These are phyloP conservation scores for Coprinopsis strossmayeri DNA, from an alignment of 768 basidiomycete genomes.

Conservation along the genomic window DNA sequence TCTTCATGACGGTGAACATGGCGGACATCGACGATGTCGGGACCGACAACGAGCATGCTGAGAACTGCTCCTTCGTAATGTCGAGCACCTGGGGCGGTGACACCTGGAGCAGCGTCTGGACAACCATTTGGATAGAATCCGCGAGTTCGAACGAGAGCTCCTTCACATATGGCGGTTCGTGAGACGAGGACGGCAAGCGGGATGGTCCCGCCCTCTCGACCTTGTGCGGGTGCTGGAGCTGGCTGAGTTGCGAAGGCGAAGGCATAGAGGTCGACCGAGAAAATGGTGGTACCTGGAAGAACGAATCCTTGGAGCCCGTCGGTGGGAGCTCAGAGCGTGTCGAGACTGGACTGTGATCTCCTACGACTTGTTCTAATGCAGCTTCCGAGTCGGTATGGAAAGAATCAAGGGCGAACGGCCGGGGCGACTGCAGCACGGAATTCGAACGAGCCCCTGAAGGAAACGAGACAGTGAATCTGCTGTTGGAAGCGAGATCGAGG, in stretches of 20 bases:
- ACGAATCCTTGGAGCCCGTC: slow-evolving; percentile 21
- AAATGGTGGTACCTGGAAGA: slow-evolving; percentile 41
- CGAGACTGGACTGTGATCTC: slow-evolving; percentile 18
- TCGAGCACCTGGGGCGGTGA: slow-evolving; percentile 88
- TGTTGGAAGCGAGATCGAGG: slow-evolving; percentile 38
- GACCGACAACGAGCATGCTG: slow-evolving; percentile 80
- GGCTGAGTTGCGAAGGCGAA: slow-evolving; percentile 69
- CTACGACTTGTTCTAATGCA: background rate
- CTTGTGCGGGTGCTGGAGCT: slow-evolving; percentile 65
- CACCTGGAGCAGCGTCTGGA: slow-evolving; percentile 87
- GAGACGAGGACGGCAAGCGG: slow-evolving; percentile 11
- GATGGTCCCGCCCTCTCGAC: slow-evolving; percentile 11
- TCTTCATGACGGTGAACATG: slow-evolving; percentile 88
- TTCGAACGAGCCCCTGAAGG: slow-evolving; percentile 27
- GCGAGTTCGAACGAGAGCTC: slow-evolving; percentile 84
- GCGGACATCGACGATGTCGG: slow-evolving; percentile 86
- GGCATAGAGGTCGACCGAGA: slow-evolving; percentile 78
- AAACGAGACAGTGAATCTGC: slow-evolving; percentile 58
- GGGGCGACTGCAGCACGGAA: no score
- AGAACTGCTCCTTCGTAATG: slow-evolving; percentile 89
- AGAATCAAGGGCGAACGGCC: background rate
- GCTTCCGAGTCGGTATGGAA: background rate
- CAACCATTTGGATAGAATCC: slow-evolving; percentile 83
- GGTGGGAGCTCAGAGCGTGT: slow-evolving; percentile 25
- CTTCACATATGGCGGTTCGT: slow-evolving; percentile 36